Percentiles rank a stretch among this genome's conserved stretches.
phyloP scores from a whole-genome alignment of 2,329 filamentous ascomycete species.

The Teratosphaeria nubilosa region DNA sequence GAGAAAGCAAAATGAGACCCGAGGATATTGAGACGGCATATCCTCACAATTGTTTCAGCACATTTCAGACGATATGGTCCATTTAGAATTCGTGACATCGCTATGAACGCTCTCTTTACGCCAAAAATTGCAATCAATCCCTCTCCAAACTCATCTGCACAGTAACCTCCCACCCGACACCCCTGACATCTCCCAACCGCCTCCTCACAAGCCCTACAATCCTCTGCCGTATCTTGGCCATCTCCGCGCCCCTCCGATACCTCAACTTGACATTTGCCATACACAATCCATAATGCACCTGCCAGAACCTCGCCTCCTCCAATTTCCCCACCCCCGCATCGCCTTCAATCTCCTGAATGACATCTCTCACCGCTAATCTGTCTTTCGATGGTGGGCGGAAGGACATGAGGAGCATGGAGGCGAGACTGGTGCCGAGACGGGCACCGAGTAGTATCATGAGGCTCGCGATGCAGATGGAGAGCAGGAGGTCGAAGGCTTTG shows the following conservation, averaged over 20 bases:
- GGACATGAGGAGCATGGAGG: constrained; percentile 92
- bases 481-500: constrained; percentile 68
- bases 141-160: constrained; percentile 45
- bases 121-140: constrained; percentile 1
- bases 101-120: not conserved
- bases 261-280: constrained; percentile 88
- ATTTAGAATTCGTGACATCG: not conserved
- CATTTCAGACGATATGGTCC: not conserved
- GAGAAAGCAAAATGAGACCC: too few relatives aligned
- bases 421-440: constrained; percentile 74
- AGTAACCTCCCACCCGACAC: constrained; percentile 85
- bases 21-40: too few relatives aligned
- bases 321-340: constrained; percentile 67
- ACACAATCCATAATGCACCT: constrained; percentile 92
- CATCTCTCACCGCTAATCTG: constrained; percentile 47
- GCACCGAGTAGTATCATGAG: constrained; percentile 83
- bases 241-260: constrained; percentile 55
- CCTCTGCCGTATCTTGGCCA: constrained; percentile 64
- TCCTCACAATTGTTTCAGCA: too few relatives aligned
- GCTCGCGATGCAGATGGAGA: constrained; percentile 72
- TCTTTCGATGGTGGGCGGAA: constrained; percentile 45
- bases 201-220: constrained; percentile 74
- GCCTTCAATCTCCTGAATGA: constrained; percentile 75
- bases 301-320: constrained; percentile 93
- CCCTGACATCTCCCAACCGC: constrained; percentile 69